Base-by-base conservation (phyloP, 768 basidiomycete species). In the Collybia nuda region DNA sequence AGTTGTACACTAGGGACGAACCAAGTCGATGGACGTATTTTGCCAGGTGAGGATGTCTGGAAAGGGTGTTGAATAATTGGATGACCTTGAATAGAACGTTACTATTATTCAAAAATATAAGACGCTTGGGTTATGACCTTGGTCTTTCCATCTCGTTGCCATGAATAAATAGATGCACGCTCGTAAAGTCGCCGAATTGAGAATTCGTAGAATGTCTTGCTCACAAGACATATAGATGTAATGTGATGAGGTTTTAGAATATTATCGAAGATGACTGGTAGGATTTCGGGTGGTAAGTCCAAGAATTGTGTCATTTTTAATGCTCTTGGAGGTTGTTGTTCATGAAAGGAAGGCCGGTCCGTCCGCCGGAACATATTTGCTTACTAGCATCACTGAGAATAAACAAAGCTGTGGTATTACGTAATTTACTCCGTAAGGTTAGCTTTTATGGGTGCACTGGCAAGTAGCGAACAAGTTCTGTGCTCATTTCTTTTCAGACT, bases 241-340 rank as follows among this genome's bases (percentile, higher is more conserved):
- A 88, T 64, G 60, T 87, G 76, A 21, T 73, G 74, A 0, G 84
- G 74, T 29, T 75, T 80, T 4, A 73, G 41, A 12, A 90, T 47
- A 47, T 78, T 72, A 9, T 62, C 65, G 40, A 89, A 55, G 18
- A 91, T 75, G 14, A 72, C 57, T 2, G 85, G 79, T 1, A 89
- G 61, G 17, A 92, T 63, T 42, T 90, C 89, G 17, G 82, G 55
- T 8, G 90, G 90, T 2, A 92, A 72, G 54, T 86, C 80, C 23
- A 68, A 47, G 55, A 86, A 82, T 28, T 52, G 44, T 6, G 62
- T 56, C 78, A 82, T 79, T 18, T 11, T 11, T 17, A 40, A 15
- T 19, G 22, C 7, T 26, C 7, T 26, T 26, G 18, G 32, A 11
- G 14, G 12, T 32, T 5, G 14, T 32, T 2, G 32, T 32, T 32